Evolutionary conservation across 169 alveolate species (phyloP).

Genomic region (Toxoplasma gondii): DNA sequence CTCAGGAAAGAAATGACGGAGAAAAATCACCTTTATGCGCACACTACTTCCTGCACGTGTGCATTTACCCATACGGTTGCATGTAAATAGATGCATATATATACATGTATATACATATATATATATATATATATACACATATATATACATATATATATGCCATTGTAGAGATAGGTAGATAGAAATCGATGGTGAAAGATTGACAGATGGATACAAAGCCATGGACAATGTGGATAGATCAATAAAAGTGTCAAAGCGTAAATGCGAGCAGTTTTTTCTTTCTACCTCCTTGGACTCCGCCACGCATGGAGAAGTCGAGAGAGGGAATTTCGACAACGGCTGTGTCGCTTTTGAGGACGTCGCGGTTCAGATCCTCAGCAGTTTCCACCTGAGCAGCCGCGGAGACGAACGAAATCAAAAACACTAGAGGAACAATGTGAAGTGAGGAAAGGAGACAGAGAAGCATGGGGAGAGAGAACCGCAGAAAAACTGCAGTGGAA

Average conservation of each 20-base stretch:
- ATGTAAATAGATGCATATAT: not conserved
- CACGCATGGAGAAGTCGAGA: slow-evolving; percentile 89
- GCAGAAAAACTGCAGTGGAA: too few relatives aligned
- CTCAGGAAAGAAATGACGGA: too few relatives aligned
- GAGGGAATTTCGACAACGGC: slow-evolving; percentile 92
- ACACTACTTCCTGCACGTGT: too few relatives aligned
- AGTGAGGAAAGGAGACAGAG: not conserved
- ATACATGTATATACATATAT: not conserved
- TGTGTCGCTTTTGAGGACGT: slow-evolving; percentile 94
- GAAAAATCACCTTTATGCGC: too few relatives aligned
- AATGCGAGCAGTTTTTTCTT: not conserved
- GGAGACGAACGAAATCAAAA: not conserved
- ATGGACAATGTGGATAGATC: not conserved
- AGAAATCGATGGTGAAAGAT: too few relatives aligned
- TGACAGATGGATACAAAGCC: not conserved
- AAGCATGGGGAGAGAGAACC: too few relatives aligned
- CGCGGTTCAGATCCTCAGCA: slow-evolving; percentile 93
- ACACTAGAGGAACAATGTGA: not conserved
- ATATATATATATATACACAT: too few relatives aligned
- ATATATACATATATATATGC: too few relatives aligned
- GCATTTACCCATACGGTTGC: too few relatives aligned
- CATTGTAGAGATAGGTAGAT: too few relatives aligned
- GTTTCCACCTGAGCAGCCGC: slow-evolving; percentile 70
- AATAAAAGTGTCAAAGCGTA: not conserved
- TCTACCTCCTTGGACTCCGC: slow-evolving; percentile 43